Base-by-base conservation (phyloP, 176 grass and related monocot species). In the Avena eriantha region DNA sequence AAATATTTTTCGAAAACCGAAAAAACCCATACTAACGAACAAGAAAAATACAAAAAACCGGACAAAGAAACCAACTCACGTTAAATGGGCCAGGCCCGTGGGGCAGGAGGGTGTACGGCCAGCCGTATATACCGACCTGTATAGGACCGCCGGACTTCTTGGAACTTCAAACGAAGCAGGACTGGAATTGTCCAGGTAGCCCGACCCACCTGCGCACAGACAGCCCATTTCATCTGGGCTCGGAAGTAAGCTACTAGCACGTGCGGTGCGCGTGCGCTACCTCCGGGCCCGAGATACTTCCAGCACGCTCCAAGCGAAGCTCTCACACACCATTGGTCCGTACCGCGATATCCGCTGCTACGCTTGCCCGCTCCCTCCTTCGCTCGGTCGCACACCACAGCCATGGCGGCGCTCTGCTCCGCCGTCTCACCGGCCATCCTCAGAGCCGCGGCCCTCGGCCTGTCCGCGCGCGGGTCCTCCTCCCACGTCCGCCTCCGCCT, bases 371-470 rank as follows among this genome's bases (percentile, higher is more conserved):
- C 39, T 41, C 5, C n/a, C 53, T 9, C 33, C 48, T 53, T 11
- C 45, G 8, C 80, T 8, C 57, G 11, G 82, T 39, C 63, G 3
- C 47, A 1, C 23, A 29, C 24, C 47, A 21, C 24, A 16, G 11
- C 56, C 81, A 94, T 92, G 93, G 85, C 90, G 90, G 86, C 92
- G 68, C 80, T 94, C 78, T 89, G 73, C 47, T 83, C 86, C 48
- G 77, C 79, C 67, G 83, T 84, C 80, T 55, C 74, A 49, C 87
- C 88, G 17, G 55, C 87, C 19, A 55, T 83, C 88, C 68, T 77
- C 54, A 36, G 73, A 34, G 93, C 83, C 80, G 83, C 86, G 34
- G 81, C 88, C 21, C 86, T 94, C 89, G 88, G 82, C 8, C n/a
- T 60, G 0, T 85, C 86, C 19, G 55, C 80, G 75, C 78, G 90